Conservation (phyloP, 495 filamentous ascomycete genomes). For the Podospora tetraspora region DNA sequence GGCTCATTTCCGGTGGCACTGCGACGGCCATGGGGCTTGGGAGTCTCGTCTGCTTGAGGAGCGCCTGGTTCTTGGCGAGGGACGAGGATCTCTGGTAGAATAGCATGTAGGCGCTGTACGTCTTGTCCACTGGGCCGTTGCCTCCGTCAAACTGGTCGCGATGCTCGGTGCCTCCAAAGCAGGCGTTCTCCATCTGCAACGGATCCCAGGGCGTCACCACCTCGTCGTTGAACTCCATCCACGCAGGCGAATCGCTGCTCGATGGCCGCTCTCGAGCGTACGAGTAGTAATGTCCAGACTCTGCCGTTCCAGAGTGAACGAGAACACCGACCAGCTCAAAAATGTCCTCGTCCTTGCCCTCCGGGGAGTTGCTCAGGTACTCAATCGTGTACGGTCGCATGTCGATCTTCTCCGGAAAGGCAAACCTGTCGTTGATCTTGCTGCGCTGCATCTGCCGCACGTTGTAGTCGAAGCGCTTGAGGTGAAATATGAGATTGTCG, state of each 20-base stretch:
- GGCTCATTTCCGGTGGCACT: conserved; percentile 51
- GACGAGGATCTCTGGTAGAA: conserved; percentile 85
- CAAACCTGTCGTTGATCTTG: conserved; percentile 95
- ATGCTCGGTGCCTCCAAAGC: conserved; percentile 72
- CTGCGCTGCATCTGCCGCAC: conserved; percentile 72
- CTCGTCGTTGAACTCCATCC: conserved; percentile 94
- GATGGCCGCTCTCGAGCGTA: conserved; percentile 78
- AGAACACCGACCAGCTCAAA: conserved; percentile 92
- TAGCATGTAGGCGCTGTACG: conserved; percentile 91
- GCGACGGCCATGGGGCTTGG: conserved; percentile 51
- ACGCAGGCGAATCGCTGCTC: conserved; percentile 45
- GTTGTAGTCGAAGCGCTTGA: conserved; percentile 97
- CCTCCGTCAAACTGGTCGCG: conserved; percentile 39
- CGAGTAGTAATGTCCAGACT: conserved; percentile 96
- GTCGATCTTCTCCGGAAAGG: conserved; percentile 78
- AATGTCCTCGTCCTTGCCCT: conserved; percentile 55
- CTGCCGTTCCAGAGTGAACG: conserved; percentile 87
- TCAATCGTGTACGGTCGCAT: conserved; percentile 89
- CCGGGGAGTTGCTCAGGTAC: conserved; percentile 63
- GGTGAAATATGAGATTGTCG: conserved; percentile 90
- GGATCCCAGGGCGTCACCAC: conserved; percentile 72
- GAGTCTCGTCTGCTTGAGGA: conserved; percentile 26
- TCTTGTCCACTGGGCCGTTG: conserved; percentile 54
- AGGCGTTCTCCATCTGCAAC: conserved; percentile 58
- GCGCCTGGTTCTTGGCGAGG: conserved; percentile 47